Evolutionary conservation across 495 filamentous ascomycete genomes (phyloP).

Genomic region (Aspergillus sclerotioniger): DNA sequence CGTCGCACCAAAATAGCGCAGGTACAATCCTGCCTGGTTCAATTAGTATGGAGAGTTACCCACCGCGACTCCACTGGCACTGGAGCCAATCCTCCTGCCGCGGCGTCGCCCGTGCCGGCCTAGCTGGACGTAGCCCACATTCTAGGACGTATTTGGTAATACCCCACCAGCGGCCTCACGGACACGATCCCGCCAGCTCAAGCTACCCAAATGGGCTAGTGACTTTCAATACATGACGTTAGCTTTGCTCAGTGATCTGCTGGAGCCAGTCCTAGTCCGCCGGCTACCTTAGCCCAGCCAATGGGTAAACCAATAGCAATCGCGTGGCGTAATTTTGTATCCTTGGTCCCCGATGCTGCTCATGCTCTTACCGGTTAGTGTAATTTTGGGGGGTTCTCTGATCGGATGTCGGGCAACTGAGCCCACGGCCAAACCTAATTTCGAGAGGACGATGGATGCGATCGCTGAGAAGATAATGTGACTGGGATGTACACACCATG

Average conservation of each 20-base stretch:
- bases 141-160: not conserved
- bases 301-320: constrained; percentile 11
- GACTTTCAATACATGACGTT: constrained; percentile 2
- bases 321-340: constrained; percentile 11
- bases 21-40: no score
- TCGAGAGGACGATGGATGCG: not conserved
- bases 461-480: not conserved
- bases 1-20: no score
- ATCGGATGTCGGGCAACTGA: not conserved
- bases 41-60: no score
- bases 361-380: not conserved
- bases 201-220: not conserved
- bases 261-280: constrained; percentile 5
- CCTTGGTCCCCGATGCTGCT: not conserved
- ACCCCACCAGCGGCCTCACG: not conserved
- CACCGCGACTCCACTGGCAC: no score
- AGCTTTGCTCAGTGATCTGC: constrained; percentile 8
- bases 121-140: no score
- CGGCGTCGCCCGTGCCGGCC: no score
- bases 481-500: not conserved
- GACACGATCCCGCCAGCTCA: not conserved
- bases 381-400: not conserved
- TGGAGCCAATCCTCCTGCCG: no score
- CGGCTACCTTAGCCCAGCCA: constrained; percentile 22
- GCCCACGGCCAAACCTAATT: not conserved